phyloP scores from a whole-genome alignment of 2,329 filamentous ascomycete genomes.

The Cytospora piceae region DNA sequence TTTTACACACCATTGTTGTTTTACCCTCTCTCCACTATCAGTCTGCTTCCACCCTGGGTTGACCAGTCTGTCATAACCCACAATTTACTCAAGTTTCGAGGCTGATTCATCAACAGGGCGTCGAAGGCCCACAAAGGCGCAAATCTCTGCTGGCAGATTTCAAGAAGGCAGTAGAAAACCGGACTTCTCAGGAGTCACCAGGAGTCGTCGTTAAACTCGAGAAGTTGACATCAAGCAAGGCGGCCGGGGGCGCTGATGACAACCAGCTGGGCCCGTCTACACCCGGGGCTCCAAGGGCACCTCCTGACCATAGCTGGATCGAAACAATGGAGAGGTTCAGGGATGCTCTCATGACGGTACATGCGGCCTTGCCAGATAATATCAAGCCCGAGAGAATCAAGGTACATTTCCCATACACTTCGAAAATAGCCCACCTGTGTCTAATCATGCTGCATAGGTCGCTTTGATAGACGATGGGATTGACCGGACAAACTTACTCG shows the following conservation, averaged over 20 bases:
- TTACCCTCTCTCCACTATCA: no score
- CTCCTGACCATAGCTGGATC: conserved; percentile 14
- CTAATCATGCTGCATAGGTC: not conserved
- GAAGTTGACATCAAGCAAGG: not conserved
- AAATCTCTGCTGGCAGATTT: not conserved
- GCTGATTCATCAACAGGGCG: not conserved
- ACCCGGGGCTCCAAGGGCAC: not conserved
- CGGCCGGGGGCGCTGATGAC: not conserved
- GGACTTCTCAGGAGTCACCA: not conserved
- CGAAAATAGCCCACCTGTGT: no score
- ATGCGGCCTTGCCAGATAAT: not conserved
- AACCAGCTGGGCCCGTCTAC: not conserved
- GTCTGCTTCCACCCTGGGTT: no score
- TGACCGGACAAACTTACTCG: not conserved
- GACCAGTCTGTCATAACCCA: no score
- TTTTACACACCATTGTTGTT: no score
- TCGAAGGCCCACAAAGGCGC: not conserved
- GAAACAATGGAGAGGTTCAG: conserved; percentile 5
- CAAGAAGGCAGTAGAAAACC: not conserved
- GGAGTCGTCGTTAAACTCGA: not conserved
- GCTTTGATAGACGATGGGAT: conserved; percentile 18
- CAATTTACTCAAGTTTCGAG: no score
- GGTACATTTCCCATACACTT: not conserved
- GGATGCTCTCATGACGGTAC: conserved; percentile 8
- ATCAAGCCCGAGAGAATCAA: conserved; percentile 2